Evolutionary conservation across 305 asterid species (phyloP).

Genomic region (Solanum hybrid): DNA sequence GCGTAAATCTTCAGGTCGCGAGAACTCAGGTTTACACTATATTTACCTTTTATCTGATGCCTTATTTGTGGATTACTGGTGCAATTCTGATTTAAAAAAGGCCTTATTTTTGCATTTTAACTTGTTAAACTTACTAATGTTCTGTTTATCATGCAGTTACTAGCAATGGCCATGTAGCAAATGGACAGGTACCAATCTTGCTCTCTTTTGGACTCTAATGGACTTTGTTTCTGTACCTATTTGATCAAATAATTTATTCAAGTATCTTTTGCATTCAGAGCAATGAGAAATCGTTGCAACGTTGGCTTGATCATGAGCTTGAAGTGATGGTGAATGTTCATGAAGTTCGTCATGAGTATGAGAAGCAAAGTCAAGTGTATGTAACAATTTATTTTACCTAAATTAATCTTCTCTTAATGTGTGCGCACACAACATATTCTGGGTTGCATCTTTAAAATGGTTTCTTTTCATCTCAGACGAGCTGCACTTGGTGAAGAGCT

Average conservation of each 20-base stretch:
- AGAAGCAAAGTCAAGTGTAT: constrained; percentile 99
- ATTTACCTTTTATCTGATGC: not conserved
- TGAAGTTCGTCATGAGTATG: constrained; percentile 97
- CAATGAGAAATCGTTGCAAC: constrained; percentile 81
- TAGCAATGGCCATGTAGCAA: constrained; percentile 58
- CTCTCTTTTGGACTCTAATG: constrained; percentile 2
- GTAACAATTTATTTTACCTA: constrained; percentile 15
- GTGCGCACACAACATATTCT: not conserved
- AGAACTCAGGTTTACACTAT: constrained; percentile 55
- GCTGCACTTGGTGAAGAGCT: constrained; percentile 96
- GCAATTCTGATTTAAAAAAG: not conserved
- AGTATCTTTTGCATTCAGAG: constrained; percentile 33
- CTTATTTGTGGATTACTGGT: not conserved
- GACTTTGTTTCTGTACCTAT: constrained; percentile 4
- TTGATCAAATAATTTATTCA: constrained; percentile 8
- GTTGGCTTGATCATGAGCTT: constrained; percentile 98
- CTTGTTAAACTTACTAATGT: not conserved
- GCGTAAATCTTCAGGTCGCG: constrained; percentile 86
- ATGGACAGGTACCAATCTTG: constrained; percentile 54
- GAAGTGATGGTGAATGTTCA: constrained; percentile 98
- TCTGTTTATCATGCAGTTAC: constrained; percentile 39
- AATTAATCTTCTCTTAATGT: not conserved
- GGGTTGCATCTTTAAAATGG: constrained; percentile 4
- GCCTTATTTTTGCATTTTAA: not conserved
- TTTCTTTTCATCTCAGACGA: constrained; percentile 49